Percentiles rank a stretch among this genome's conserved stretches.
phyloP scores from a whole-genome alignment of 1,284 basidiomycete genomes.

The Somion occarium region DNA sequence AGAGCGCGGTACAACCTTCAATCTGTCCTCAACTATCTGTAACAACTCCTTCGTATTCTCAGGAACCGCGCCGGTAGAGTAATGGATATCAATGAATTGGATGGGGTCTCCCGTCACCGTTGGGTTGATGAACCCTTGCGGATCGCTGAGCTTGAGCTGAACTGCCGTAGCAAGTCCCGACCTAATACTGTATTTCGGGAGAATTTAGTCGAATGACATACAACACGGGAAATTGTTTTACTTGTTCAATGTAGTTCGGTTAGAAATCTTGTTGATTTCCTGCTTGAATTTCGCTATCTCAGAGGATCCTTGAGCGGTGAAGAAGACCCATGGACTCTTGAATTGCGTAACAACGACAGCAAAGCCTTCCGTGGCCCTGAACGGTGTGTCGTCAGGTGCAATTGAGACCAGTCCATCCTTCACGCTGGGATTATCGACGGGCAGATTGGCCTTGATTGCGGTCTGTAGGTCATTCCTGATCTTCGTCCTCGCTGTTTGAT shows the following conservation, averaged over 20 bases:
- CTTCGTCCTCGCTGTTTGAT: not conserved
- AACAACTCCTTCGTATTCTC: not conserved
- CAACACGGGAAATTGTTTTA: not conserved
- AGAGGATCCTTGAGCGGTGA: not conserved
- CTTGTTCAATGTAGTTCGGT: not conserved
- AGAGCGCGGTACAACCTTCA: too few relatives aligned
- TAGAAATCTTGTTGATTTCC: not conserved
- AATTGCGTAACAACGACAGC: not conserved
- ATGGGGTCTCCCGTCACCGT: not conserved
- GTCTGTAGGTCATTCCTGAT: not conserved
- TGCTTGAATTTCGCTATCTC: not conserved
- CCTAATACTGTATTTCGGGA: not conserved
- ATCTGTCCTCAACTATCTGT: not conserved
- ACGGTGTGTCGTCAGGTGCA: not conserved
- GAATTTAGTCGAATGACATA: not conserved
- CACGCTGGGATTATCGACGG: not conserved
- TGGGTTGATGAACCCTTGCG: conserved; percentile 6
- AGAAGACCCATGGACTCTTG: not conserved
- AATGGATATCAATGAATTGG: conserved; percentile 8
- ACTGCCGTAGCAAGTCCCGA: not conserved
- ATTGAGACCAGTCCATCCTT: not conserved
- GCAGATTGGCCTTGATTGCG: not conserved
- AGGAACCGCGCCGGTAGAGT: not conserved
- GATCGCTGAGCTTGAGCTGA: not conserved
- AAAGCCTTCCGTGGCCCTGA: not conserved